Evolutionary conservation across 495 filamentous ascomycete genomes (phyloP).

Genomic region (Penicillium goetzii): DNA sequence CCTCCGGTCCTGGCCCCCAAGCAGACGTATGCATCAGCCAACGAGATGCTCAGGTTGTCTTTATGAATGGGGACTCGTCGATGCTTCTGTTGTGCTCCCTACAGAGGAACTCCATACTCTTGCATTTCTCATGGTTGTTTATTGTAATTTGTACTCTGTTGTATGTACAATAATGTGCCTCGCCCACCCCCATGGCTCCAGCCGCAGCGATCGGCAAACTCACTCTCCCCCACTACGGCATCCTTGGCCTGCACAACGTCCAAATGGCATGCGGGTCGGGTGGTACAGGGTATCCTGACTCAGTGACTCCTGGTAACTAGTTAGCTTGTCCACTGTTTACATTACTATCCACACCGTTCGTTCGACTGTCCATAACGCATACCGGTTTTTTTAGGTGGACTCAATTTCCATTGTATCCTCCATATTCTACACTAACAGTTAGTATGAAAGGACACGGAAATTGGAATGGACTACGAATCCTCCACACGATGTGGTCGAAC

Average conservation of each 20-base stretch:
- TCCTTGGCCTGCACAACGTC: constrained; percentile 30
- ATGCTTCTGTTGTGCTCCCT: neutral
- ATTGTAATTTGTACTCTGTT: neutral
- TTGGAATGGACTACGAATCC: neutral
- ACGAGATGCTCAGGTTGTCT: neutral
- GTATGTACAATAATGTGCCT: neutral
- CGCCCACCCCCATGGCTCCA: constrained; percentile 9
- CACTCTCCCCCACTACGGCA: constrained; percentile 21
- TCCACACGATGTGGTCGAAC: neutral
- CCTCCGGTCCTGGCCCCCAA: neutral
- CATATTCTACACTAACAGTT: neutral
- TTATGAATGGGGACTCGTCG: neutral
- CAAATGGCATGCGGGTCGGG: constrained; percentile 31
- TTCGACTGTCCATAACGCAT: neutral
- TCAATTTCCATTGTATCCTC: neutral
- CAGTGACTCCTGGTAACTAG: neutral
- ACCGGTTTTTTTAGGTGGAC: constrained; percentile 2
- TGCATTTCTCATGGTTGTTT: neutral
- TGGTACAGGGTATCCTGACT: constrained; percentile 22
- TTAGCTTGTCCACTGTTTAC: neutral
- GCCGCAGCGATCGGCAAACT: constrained; percentile 38
- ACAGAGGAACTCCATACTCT: neutral
- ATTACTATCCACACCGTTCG: neutral
- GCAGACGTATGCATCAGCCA: neutral
- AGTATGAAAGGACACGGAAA: neutral